Conservation (phyloP, 371 early-diverging fungal genomes). For the Mucor mucedo region DNA sequence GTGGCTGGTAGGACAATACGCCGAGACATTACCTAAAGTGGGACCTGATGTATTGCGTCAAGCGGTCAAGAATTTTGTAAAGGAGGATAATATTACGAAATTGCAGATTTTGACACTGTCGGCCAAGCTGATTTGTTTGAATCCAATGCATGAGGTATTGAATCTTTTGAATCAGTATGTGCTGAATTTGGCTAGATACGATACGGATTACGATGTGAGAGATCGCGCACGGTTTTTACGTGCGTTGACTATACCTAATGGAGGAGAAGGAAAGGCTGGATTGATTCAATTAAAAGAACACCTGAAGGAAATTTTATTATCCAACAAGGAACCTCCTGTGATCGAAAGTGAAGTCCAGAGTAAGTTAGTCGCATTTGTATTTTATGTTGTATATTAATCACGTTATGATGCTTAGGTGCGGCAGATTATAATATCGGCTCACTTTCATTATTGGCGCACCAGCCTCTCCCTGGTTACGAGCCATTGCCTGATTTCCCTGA, state of each 20-base stretch:
- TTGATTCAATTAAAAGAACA: conserved; percentile 49
- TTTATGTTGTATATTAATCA: not conserved
- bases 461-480: conserved; percentile 76
- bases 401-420: conserved; percentile 37
- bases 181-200: conserved; percentile 87
- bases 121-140: conserved; percentile 66
- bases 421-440: conserved; percentile 79
- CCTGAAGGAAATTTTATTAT: conserved; percentile 53
- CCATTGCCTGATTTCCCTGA: conserved; percentile 86
- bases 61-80: conserved; percentile 72
- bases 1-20: conserved; percentile 87
- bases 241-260: conserved; percentile 64
- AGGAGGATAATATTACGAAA: conserved; percentile 75
- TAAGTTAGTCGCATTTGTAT: not conserved
- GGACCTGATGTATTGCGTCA: conserved; percentile 87
- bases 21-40: conserved; percentile 57
- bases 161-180: conserved; percentile 72
- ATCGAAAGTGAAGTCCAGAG: conserved; percentile 43
- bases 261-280: conserved; percentile 43
- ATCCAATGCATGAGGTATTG: conserved; percentile 50
- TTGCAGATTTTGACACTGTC: conserved; percentile 83
- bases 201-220: conserved; percentile 86
- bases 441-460: conserved; percentile 79
- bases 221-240: conserved; percentile 89
- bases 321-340: conserved; percentile 56